phyloP scores from a whole-genome alignment of 352 stramenopile species.

The Phytophthora kernoviae region DNA sequence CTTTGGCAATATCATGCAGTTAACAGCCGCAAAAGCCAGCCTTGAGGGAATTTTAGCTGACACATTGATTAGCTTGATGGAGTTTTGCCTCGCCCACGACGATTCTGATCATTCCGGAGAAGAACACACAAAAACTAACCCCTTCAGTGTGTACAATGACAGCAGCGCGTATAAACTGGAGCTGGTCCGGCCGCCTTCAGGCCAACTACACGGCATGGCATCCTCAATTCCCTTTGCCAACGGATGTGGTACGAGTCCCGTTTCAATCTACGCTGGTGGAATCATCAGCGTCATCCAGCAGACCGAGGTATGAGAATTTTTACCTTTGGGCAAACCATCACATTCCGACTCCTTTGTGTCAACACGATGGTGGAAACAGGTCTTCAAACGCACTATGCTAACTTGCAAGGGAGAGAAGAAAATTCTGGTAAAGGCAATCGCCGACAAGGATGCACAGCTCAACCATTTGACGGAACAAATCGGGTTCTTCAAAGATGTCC shows the following conservation, averaged over 20 bases:
- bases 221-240: slow-evolving; percentile 32
- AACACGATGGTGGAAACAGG: slow-evolving; percentile 18
- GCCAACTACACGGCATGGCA: slow-evolving; percentile 5
- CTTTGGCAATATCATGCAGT: slow-evolving; percentile 19
- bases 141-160: not conserved
- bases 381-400: slow-evolving; percentile 43
- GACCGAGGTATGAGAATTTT: slow-evolving; percentile 40
- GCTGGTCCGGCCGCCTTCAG: slow-evolving; percentile 13
- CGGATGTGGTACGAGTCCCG: slow-evolving; percentile 41
- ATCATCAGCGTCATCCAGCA: slow-evolving; percentile 54
- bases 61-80: slow-evolving; percentile 34
- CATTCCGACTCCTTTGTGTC: not conserved
- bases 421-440: slow-evolving; percentile 28
- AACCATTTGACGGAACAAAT: slow-evolving; percentile 52
- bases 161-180: slow-evolving; percentile 12
- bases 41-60: slow-evolving; percentile 41
- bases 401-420: slow-evolving; percentile 47
- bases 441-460: slow-evolving; percentile 39
- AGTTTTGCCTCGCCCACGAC: slow-evolving; percentile 16
- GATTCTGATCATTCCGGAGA: slow-evolving; percentile 7
- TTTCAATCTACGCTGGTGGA: slow-evolving; percentile 50
- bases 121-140: not conserved
- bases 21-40: slow-evolving; percentile 34
- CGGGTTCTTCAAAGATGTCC: slow-evolving; percentile 64
- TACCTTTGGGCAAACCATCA: not conserved